phyloP scores from a whole-genome alignment of 345 rosid genomes.

The Physaria fendleri region DNA sequence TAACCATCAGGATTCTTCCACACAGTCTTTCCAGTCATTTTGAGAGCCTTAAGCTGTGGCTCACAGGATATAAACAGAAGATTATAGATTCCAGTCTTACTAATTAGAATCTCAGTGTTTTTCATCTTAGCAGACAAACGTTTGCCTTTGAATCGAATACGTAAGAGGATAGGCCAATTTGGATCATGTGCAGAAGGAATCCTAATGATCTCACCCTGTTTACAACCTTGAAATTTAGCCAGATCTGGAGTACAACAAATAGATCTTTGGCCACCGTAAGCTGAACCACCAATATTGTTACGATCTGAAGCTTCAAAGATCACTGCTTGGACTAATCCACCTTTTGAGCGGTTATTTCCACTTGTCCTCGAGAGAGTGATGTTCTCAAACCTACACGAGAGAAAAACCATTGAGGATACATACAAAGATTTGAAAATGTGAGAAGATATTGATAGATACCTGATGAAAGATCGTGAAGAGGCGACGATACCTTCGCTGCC shows the following conservation, averaged over 20 bases:
- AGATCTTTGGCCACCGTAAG: slow-evolving; percentile 96
- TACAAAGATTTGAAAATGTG: background rate
- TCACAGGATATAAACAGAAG: slow-evolving; percentile 83
- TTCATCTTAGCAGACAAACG: slow-evolving; percentile 38
- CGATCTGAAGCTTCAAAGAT: slow-evolving; percentile 94
- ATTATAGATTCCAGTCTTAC: slow-evolving; percentile 85
- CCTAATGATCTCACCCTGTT: slow-evolving; percentile 85
- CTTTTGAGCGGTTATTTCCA: slow-evolving; percentile 35
- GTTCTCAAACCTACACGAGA: slow-evolving; percentile 59
- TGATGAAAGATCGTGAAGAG: slow-evolving; percentile 45
- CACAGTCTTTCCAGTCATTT: slow-evolving; percentile 81
- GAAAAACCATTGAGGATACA: background rate
- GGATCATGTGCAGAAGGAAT: slow-evolving; percentile 65
- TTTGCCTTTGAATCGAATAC: slow-evolving; percentile 51
- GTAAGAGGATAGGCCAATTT: slow-evolving; percentile 74
- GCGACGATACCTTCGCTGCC: slow-evolving; percentile 93
- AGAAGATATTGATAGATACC: slow-evolving; percentile 31
- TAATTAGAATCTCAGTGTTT: slow-evolving; percentile 41
- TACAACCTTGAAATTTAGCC: slow-evolving; percentile 91
- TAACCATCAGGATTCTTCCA: slow-evolving; percentile 95
- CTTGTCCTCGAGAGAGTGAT: slow-evolving; percentile 68
- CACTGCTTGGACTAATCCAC: slow-evolving; percentile 69
- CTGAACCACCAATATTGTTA: slow-evolving; percentile 93
- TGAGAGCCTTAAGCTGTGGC: slow-evolving; percentile 67
- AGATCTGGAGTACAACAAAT: slow-evolving; percentile 97